A percentile compares a stretch with the other conserved stretches of the same genome.
phyloP scores from a whole-genome alignment of 2,329 filamentous ascomycete species.

The Trichoderma sp. region DNA sequence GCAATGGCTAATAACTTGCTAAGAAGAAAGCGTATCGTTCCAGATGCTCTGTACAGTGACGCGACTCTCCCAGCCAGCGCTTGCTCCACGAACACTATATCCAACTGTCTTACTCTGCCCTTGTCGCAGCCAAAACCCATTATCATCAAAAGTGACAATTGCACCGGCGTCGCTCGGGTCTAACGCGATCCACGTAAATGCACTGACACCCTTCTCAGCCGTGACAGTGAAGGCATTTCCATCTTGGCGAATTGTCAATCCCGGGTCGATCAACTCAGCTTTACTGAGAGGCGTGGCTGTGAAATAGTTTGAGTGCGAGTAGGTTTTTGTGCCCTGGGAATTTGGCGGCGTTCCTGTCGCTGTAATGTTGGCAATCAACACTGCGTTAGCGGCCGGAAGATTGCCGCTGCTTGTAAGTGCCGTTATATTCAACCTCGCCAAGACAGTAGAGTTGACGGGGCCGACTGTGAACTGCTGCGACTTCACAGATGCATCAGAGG shows the following conservation, averaged over 20 bases:
- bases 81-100: background rate
- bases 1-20: background rate
- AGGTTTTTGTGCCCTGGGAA: background rate
- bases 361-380: constrained; percentile 2
- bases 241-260: background rate
- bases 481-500: background rate
- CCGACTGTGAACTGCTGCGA: background rate
- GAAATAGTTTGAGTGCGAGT: background rate
- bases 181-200: constrained; percentile 3
- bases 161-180: background rate
- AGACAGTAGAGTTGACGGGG: constrained; percentile 2
- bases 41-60: constrained; percentile 4
- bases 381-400: background rate
- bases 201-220: constrained; percentile 4
- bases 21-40: constrained; percentile 4
- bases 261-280: background rate
- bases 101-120: constrained; percentile 1
- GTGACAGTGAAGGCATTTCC: background rate
- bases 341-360: background rate
- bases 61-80: constrained; percentile 3
- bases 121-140: constrained; percentile 2
- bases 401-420: background rate
- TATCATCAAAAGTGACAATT: constrained; percentile 6
- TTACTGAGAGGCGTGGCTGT: constrained; percentile 9
- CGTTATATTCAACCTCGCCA: constrained; percentile 1